phyloP scores from a whole-genome alignment of 768 basidiomycete species.

The Holtermannia corniformis region DNA sequence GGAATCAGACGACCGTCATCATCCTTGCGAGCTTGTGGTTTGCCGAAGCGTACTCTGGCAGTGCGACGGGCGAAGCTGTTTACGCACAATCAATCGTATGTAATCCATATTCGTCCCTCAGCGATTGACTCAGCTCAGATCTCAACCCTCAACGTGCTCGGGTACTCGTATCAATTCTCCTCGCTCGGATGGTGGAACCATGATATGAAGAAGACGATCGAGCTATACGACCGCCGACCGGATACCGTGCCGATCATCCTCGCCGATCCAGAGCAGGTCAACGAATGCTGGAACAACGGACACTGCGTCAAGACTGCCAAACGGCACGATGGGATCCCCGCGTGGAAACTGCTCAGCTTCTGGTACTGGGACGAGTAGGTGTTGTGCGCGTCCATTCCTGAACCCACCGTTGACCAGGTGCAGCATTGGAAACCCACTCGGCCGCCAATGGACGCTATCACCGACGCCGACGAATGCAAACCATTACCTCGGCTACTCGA shows the following conservation, averaged over 20 bases:
- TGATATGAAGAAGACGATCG: conserved; percentile 26
- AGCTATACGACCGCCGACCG: conserved; percentile 17
- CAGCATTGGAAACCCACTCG: conserved; percentile 26
- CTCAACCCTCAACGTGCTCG: conserved; percentile 20
- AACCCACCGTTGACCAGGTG: not conserved
- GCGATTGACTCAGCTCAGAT: conserved; percentile 18
- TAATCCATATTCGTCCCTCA: conserved; percentile 3
- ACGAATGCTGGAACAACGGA: conserved; percentile 13
- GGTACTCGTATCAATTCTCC: conserved; percentile 27
- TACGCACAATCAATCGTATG: not conserved
- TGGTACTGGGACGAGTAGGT: conserved; percentile 35
- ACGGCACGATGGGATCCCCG: conserved; percentile 21
- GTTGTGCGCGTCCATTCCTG: not conserved
- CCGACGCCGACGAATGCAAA: conserved; percentile 23
- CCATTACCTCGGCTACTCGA: conserved; percentile 27
- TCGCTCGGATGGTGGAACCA: conserved; percentile 31
- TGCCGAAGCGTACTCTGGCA: conserved; percentile 24
- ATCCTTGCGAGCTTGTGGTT: conserved; percentile 27
- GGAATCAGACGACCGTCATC: conserved; percentile 28
- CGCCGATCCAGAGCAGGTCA: conserved; percentile 27
- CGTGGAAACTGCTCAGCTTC: conserved; percentile 27
- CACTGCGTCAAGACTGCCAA: conserved; percentile 16
- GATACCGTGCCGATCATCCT: conserved; percentile 22
- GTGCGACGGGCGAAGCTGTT: conserved; percentile 2
- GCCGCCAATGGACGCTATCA: conserved; percentile 26